Conservation (phyloP, 495 filamentous ascomycete genomes). For the Penicillium angulare region DNA sequence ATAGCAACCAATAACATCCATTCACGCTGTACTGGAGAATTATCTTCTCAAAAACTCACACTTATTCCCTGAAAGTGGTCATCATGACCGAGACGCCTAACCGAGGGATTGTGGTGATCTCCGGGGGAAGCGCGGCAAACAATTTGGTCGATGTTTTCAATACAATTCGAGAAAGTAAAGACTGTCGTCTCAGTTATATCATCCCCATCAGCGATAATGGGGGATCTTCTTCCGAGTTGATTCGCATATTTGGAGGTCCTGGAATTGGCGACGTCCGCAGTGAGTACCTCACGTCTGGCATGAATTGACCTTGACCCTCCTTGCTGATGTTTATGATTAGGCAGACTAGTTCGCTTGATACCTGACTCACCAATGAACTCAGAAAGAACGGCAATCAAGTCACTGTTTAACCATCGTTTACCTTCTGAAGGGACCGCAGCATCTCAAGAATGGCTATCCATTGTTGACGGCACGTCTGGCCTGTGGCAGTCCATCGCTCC, state of each 20-base stretch:
- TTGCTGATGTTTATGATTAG: conserved; percentile 37
- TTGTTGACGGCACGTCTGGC: conserved; percentile 74
- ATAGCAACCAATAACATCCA: too few relatives aligned
- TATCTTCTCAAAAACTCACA: too few relatives aligned
- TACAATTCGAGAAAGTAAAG: conserved; percentile 65
- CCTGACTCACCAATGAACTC: conserved; percentile 59
- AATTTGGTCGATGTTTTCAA: conserved; percentile 90
- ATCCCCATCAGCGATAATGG: conserved; percentile 97
- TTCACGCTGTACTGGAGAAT: too few relatives aligned
- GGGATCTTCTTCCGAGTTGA: conserved; percentile 85
- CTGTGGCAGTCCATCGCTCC: conserved; percentile 77
- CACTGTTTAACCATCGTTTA: conserved; percentile 83
- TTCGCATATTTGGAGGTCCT: conserved; percentile 89
- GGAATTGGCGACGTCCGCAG: conserved; percentile 91
- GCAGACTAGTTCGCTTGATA: conserved; percentile 87
- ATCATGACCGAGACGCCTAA: conserved; percentile 21
- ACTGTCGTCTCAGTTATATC: conserved; percentile 72
- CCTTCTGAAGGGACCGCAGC: conserved; percentile 45
- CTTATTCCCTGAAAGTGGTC: not conserved
- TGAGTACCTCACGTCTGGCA: conserved; percentile 38
- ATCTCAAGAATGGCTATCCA: conserved; percentile 76
- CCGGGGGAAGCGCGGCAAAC: conserved; percentile 89
- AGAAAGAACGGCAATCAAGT: conserved; percentile 70
- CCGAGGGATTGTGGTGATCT: conserved; percentile 76
- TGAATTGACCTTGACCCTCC: not conserved